Base-by-base conservation (phyloP, 371 early-diverging fungal genomes). In the Quaeritorhiza haematococci region DNA sequence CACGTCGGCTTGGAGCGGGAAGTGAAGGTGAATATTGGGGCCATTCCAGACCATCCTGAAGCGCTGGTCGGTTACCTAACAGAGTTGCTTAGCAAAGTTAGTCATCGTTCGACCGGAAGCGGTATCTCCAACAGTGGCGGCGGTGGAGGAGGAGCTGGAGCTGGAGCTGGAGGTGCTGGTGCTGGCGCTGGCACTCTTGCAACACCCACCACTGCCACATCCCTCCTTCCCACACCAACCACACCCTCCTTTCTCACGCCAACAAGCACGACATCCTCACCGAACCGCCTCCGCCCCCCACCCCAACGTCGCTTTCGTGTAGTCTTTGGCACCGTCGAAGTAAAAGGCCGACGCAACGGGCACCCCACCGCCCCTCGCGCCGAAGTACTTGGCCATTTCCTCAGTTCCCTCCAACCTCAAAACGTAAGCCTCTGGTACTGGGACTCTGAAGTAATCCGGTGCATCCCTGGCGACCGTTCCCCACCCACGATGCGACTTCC, bases 401-500 rank as follows among this genome's bases (percentile, higher is more conserved):
- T 46, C 6, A 33, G 55, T 13, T 35, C 23, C 42, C 32, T 43
- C 23, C 44, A 19, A 19, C 47, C 33, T 24, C 58, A 62, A 47
- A 67, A 58, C 53, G 56, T 67, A 28, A 44, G 55, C 1, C 28
- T 67, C 17, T 67, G 67, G 67, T 54, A 33, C 42, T 67, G 67
- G 67, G 67, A 67, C 52, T 41, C 59, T 2, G 62, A 67, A 1
- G 50, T 67, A 21, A 62, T 67, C 23, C 38, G 49, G 32, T 49
- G 62, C n/a, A 48, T 67, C 19, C 57, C 50, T 15, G 50, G 23
- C 32, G 52, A 35, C 6, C 52, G 59, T n/a, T 34, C 19, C 28
- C 55, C 55, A 6, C 29, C 55, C 5, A 49, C 66, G 0, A 33
- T 67, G 17, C 47, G 59, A 21, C 49, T 67, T 3, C 67, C 67